Conservation (phyloP, 352 stramenopile species). For the Phytophthora uliginosa region DNA sequence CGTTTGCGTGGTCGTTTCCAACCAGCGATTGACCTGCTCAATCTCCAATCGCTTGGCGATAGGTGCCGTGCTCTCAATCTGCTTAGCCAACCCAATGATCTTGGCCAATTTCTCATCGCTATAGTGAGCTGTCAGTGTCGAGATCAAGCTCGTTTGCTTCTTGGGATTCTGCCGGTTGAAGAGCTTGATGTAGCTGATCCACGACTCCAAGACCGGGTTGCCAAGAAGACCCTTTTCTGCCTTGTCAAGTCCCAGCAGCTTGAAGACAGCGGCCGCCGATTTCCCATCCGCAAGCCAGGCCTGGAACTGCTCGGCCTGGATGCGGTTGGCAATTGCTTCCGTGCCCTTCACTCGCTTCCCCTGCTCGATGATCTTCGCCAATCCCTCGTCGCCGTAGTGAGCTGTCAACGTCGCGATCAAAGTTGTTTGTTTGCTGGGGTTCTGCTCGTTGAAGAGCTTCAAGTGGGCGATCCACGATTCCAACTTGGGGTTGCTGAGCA, state of each 20-base stretch:
- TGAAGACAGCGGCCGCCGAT: not conserved
- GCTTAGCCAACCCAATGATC: not conserved
- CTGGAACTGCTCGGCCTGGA: not conserved
- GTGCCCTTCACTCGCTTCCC: not conserved
- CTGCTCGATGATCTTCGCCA: not conserved
- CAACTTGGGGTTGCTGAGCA: constrained; percentile 13
- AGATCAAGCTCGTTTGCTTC: constrained; percentile 14
- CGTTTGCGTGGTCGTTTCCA: not conserved
- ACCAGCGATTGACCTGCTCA: not conserved
- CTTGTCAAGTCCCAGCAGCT: constrained; percentile 1
- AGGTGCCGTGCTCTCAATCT: not conserved
- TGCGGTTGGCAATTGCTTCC: not conserved
- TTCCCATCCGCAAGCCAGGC: not conserved
- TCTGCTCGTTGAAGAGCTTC: constrained; percentile 19
- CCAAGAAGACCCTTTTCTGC: not conserved
- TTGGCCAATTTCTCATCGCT: not conserved
- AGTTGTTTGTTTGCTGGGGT: constrained; percentile 14
- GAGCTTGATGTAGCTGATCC: not conserved
- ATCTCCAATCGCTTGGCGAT: not conserved
- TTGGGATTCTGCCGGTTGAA: constrained; percentile 17
- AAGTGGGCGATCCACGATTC: constrained; percentile 8
- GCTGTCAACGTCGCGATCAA: constrained; percentile 1
- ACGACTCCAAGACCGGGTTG: not conserved
- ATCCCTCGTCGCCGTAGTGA: not conserved
- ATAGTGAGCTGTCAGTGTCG: not conserved